Conservation (phyloP, 768 basidiomycete species). For the Kwoniella heveanensis region DNA sequence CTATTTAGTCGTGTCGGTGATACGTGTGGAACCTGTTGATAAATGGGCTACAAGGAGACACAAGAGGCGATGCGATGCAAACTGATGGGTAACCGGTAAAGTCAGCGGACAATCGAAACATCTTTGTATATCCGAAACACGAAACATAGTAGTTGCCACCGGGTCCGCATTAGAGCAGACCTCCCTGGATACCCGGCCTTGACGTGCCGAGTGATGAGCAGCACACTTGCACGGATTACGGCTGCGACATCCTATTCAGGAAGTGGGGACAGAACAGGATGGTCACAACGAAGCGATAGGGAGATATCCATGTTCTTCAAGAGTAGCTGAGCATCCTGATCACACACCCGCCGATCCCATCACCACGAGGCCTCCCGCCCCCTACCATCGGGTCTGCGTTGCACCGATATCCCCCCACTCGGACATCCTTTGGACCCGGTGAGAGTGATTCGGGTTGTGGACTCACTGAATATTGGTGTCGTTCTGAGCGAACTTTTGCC, state of each 20-base stretch:
- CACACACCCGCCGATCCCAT: slow-evolving; percentile 1
- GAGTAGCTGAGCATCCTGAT: not conserved
- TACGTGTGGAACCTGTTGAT: not conserved
- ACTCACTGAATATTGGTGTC: not conserved
- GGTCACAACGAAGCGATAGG: not conserved
- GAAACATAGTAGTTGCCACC: not conserved
- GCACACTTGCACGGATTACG: too few relatives aligned
- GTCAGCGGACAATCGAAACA: not conserved
- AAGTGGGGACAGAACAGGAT: not conserved
- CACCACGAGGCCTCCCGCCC: not conserved
- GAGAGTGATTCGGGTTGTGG: not conserved
- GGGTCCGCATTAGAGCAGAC: not conserved
- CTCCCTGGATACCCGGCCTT: not conserved
- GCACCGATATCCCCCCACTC: not conserved
- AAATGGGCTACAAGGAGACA: not conserved
- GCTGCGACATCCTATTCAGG: not conserved
- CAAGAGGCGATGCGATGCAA: not conserved
- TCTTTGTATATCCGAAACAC: not conserved
- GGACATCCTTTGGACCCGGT: not conserved
- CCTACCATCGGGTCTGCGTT: too few relatives aligned
- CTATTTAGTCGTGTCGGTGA: too few relatives aligned
- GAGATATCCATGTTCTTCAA: not conserved
- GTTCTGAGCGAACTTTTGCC: too few relatives aligned
- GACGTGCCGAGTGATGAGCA: too few relatives aligned
- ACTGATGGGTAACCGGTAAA: too few relatives aligned